Conservation (phyloP, 148 eudicot genomes). For the Heliosperma pusillum region DNA sequence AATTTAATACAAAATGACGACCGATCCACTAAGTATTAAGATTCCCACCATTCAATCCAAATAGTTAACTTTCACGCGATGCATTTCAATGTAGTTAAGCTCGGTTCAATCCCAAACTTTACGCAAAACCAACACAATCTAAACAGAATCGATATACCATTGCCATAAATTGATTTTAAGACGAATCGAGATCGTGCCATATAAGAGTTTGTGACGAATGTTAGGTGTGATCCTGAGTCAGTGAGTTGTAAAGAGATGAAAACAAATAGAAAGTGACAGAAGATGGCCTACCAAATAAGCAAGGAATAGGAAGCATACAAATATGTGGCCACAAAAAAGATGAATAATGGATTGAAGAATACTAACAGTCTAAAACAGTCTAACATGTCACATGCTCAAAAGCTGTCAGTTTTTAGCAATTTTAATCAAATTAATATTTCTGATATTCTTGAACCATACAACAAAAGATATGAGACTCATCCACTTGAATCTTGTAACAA, state of each 20-base stretch:
- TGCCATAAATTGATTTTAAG: too few species aligned
- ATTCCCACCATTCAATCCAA: too few species aligned
- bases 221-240: not conserved
- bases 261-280: constrained; percentile 10
- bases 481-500: not conserved
- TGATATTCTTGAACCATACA: constrained; percentile 13
- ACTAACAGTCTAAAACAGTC: not conserved
- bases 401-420: constrained; percentile 12
- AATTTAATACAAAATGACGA: too few species aligned
- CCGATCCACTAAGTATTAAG: too few species aligned
- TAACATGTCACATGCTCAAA: constrained; percentile 25
- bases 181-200: too few species aligned
- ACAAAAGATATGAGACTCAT: constrained; percentile 5
- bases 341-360: not conserved
- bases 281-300: constrained; percentile 11
- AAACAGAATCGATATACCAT: too few species aligned
- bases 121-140: too few species aligned
- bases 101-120: too few species aligned
- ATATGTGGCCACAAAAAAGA: constrained; percentile 17
- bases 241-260: not conserved
- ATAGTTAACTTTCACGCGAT: too few species aligned
- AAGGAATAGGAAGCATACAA: not conserved
- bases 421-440: not conserved
- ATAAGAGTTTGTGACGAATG: not conserved
- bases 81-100: too few species aligned